Percentiles rank a stretch among this genome's conserved stretches.
phyloP scores from a whole-genome alignment of 345 rosid genomes.

The Citrus trifoliata region DNA sequence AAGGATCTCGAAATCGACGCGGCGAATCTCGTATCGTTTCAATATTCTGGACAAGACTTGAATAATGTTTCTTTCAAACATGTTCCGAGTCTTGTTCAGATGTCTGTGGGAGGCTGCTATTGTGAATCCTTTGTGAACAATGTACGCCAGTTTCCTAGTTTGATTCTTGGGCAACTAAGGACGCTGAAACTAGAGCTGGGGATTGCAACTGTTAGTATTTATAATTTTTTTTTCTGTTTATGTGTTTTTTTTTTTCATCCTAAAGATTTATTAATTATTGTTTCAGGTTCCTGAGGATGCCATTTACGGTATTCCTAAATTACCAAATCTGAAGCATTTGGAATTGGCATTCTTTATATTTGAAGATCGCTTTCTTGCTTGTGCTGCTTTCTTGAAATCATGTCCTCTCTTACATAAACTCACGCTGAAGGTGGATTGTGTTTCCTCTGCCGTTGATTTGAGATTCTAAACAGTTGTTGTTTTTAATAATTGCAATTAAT shows the following conservation, averaged over 20 bases:
- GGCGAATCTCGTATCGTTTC: background rate
- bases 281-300: background rate
- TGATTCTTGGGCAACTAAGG: background rate
- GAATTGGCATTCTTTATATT: background rate
- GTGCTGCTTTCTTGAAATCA: background rate
- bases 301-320: background rate
- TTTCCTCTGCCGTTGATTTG: too few relatives aligned
- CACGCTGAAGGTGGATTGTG: background rate
- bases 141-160: too few relatives aligned
- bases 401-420: background rate
- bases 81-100: background rate
- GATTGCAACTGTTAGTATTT: too few relatives aligned
- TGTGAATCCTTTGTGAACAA: background rate
- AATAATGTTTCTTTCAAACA: background rate
- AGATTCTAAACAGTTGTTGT: too few relatives aligned
- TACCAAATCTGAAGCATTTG: background rate
- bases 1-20: background rate
- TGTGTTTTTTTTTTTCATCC: too few relatives aligned
- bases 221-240: too few relatives aligned
- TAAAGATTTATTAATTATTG: too few relatives aligned
- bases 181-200: background rate
- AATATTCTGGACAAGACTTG: background rate
- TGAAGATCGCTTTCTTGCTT: background rate
- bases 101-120: background rate
- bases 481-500: too few relatives aligned